Conservation (phyloP, 371 early-diverging fungal genomes). For the Batrachochytrium dendrobatidis region DNA sequence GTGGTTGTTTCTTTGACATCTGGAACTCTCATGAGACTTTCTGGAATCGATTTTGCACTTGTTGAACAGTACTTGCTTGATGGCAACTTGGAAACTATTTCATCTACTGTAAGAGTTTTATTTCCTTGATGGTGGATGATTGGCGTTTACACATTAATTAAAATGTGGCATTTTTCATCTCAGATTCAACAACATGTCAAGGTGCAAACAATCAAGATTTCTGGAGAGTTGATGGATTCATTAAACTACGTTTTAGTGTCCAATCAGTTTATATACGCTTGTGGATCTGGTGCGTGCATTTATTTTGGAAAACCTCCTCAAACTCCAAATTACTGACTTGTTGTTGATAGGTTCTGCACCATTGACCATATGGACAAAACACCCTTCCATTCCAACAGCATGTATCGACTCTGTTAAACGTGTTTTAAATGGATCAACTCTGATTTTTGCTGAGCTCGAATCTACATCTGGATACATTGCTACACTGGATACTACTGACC, state of each 20-base stretch:
- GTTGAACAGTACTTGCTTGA: conserved; percentile 14
- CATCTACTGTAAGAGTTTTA: too few species aligned
- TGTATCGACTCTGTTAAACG: too few species aligned
- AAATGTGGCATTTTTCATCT: too few species aligned
- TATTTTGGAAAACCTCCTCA: too few species aligned
- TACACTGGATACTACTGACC: too few species aligned
- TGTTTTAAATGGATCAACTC: too few species aligned
- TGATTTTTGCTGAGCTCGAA: conserved; percentile 13
- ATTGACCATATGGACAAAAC: too few species aligned
- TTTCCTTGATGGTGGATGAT: too few species aligned
- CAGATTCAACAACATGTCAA: neutral
- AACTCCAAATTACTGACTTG: too few species aligned
- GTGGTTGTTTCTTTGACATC: conserved; percentile 19
- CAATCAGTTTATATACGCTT: neutral
- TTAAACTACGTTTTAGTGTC: conserved; percentile 6
- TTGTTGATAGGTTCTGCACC: too few species aligned
- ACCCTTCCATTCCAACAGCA: too few species aligned
- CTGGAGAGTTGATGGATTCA: conserved; percentile 6
- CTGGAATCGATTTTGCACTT: conserved; percentile 20
- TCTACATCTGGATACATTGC: conserved; percentile 25
- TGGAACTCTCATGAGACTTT: conserved; percentile 16
- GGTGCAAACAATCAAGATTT: conserved; percentile 5
- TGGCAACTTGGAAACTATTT: conserved; percentile 10
- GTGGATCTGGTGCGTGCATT: conserved; percentile 9
- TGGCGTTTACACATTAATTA: too few species aligned